Evolutionary conservation across 768 basidiomycete genomes (phyloP), one percentile per base, ranked within the genome.

Genomic region (Hydnomerulius pinastri): DNA sequence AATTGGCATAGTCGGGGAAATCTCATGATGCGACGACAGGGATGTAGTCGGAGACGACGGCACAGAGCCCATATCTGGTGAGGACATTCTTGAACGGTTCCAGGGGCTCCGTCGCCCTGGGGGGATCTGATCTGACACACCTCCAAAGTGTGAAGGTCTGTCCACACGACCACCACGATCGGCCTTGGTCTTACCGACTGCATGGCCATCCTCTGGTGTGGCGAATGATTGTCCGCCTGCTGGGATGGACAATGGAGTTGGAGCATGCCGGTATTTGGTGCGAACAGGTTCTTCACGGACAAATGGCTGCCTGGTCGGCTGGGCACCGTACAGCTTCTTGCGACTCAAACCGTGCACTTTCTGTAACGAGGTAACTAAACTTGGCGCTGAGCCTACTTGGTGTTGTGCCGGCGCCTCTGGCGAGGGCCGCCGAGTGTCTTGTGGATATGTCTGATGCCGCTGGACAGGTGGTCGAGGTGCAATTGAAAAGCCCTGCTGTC

Each of bases 341-440:
- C 86, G 85, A 7, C 82, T 85, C 40, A 88, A 59, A 3, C 86
- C 86, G 49, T 87, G 85, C 29, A 81, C 76, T 58, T 83, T 81
- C 64, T 87, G 82, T 13, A 87, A 72, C 20, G 81, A 82, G 20
- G 70, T 73, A 41, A 88, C 86, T 1, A 88, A 70, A 49, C 75
- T 83, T 4, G 77, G 80, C 18, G 68, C 66, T 6, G 63, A 59
- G 30, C 59, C 61, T 21, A 53, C 62, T 56, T 63, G 65, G 9
- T 52, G 13, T 24, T 53, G 25, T 4, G 53, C 39, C 20, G 54
- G 24, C 40, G 54, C 32, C 27, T 61, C 53, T 32, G 60, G 52
- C 6, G 57, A 21, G 20, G 61, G 29, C 30, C 64, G 67, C 48
- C 55, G 64, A 39, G 53, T 36, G 30, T 66, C 65, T 48, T 64